phyloP scores from a whole-genome alignment of 2,329 filamentous ascomycete genomes.

The Ophiostoma quercus region DNA sequence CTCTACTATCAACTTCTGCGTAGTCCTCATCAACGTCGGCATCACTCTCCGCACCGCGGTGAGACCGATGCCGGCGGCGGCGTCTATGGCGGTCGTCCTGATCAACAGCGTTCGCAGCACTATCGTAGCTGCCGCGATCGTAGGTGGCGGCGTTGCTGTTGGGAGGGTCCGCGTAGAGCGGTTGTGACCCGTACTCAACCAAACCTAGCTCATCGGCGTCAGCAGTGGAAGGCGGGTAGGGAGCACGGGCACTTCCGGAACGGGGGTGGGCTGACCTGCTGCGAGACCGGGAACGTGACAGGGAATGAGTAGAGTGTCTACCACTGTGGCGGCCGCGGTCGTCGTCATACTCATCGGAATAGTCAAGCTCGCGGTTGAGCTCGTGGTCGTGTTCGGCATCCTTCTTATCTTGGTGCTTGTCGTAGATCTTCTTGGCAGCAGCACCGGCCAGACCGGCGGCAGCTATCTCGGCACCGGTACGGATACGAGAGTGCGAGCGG shows the following conservation, averaged over 20 bases:
- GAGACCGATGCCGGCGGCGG: constrained; percentile 21
- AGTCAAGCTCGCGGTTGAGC: constrained; percentile 33
- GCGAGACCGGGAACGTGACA: constrained; percentile 28
- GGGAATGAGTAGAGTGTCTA: constrained; percentile 29
- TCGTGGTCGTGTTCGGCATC: constrained; percentile 38
- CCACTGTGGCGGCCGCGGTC: constrained; percentile 35
- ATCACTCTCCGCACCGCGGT: constrained; percentile 33
- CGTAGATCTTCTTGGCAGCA: constrained; percentile 57
- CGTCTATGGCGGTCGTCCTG: constrained; percentile 16
- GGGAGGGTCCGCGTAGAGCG: constrained; percentile 40
- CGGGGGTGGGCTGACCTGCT: constrained; percentile 28
- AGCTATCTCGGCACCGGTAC: constrained; percentile 55
- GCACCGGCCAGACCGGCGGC: constrained; percentile 57
- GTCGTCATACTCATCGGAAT: constrained; percentile 33
- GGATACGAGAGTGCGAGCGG: constrained; percentile 44
- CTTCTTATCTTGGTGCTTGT: constrained; percentile 57
- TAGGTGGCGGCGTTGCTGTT: constrained; percentile 4
- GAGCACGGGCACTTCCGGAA: constrained; percentile 35
- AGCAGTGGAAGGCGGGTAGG: constrained; percentile 40
- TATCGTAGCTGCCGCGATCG: constrained; percentile 39
- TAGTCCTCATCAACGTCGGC: constrained; percentile 26
- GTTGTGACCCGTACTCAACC: constrained; percentile 60
- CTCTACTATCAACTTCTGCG: constrained; percentile 9
- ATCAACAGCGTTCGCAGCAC: constrained; percentile 42
- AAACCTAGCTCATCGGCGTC: constrained; percentile 60